Evolutionary conservation across 2,329 filamentous ascomycete species (phyloP).

Genomic region (Sphaerostilbella broomeana): DNA sequence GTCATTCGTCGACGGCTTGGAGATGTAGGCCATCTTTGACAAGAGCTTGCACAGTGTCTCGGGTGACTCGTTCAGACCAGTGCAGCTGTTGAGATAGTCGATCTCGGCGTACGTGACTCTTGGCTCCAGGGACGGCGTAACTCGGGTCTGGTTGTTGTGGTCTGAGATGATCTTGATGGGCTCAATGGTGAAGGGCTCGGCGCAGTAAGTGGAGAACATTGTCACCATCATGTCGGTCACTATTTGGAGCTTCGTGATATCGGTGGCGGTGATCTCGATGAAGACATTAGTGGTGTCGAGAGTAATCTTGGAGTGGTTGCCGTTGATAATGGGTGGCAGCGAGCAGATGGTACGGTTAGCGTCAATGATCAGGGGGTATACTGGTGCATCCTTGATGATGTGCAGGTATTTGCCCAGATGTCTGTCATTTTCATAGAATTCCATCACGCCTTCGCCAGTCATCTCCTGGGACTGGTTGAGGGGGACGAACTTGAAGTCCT

Average conservation of each 20-base stretch:
- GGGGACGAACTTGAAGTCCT: constrained; percentile 84
- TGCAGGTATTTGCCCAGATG: constrained; percentile 84
- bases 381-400: constrained; percentile 88
- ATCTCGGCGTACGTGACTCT: constrained; percentile 75
- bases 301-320: constrained; percentile 93
- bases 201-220: constrained; percentile 93
- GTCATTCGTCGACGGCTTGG: constrained; percentile 64
- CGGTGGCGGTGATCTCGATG: constrained; percentile 94
- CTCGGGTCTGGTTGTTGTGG: constrained; percentile 77
- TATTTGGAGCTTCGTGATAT: constrained; percentile 92
- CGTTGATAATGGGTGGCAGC: constrained; percentile 95
- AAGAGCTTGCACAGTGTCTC: constrained; percentile 73
- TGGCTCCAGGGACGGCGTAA: constrained; percentile 74
- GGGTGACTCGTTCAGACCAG: constrained; percentile 69
- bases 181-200: constrained; percentile 85
- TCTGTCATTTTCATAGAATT: constrained; percentile 91
- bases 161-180: constrained; percentile 87
- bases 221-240: constrained; percentile 92
- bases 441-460: constrained; percentile 83
- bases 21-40: constrained; percentile 82
- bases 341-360: constrained; percentile 82
- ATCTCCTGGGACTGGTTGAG: constrained; percentile 88
- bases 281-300: constrained; percentile 88
- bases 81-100: constrained; percentile 90
- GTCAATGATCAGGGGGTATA: constrained; percentile 95